phyloP scores from a whole-genome alignment of 768 basidiomycete genomes.

The Mycena polygramma region DNA sequence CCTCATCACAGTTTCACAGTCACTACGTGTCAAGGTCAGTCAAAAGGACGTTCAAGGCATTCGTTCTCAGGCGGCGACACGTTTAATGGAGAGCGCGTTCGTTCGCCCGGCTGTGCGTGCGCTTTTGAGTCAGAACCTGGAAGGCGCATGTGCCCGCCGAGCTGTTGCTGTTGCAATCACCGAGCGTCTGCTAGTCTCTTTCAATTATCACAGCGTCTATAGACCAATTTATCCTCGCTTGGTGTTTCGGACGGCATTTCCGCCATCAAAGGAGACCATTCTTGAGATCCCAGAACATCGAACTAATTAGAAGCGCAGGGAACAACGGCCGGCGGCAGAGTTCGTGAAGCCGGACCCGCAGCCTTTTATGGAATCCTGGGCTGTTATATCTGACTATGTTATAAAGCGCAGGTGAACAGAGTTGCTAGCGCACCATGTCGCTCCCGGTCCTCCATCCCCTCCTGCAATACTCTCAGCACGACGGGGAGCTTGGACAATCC shows the following conservation, averaged over 20 bases:
- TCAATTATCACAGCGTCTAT: constrained; percentile 2
- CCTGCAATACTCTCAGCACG: constrained; percentile 55
- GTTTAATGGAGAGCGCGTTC: neutral
- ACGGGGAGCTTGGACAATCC: constrained; percentile 41
- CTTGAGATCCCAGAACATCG: neutral
- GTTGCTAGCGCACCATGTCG: constrained; percentile 29
- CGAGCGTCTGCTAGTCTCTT: neutral
- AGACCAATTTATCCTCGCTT: constrained; percentile 16
- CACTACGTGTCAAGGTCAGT: constrained; percentile 28
- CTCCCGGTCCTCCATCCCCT: constrained; percentile 50
- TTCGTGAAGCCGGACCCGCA: constrained; percentile 26
- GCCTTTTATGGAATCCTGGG: constrained; percentile 26
- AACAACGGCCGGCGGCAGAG: constrained; percentile 22
- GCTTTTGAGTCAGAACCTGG: constrained; percentile 26
- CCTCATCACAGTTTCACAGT: constrained; percentile 28
- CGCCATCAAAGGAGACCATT: constrained; percentile 25
- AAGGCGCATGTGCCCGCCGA: neutral
- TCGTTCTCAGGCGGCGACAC: constrained; percentile 9
- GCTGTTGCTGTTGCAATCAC: constrained; percentile 17
- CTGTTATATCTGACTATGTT: constrained; percentile 27
- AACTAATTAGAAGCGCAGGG: constrained; percentile 24
- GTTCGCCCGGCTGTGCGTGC: constrained; percentile 19
- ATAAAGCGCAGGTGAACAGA: constrained; percentile 17
- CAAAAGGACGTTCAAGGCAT: constrained; percentile 7
- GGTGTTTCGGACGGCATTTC: constrained; percentile 10